These are phyloP conservation scores for Diaporthe citri DNA, from an alignment of 2,329 filamentous ascomycete genomes.

Conservation along the genomic window DNA sequence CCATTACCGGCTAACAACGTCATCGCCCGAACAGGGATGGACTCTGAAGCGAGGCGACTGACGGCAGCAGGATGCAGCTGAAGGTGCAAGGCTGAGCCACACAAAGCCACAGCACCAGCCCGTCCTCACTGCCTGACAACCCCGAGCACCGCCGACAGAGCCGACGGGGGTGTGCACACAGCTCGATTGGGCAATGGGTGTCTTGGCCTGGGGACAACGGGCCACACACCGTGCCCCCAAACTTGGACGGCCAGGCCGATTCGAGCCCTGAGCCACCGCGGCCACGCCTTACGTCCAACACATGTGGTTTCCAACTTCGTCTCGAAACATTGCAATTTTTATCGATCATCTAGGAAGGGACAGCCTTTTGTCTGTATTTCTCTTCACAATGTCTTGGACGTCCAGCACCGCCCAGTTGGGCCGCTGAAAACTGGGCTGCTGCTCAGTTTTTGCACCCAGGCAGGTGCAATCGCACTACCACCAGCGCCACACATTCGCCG, in stretches of 20 bases:
- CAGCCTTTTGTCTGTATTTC: background rate
- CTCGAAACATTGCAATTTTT: background rate
- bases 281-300: slow-evolving; percentile 22
- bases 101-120: slow-evolving; percentile 13
- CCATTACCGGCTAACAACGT: background rate
- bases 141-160: slow-evolving; percentile 7
- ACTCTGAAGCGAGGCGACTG: background rate
- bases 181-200: background rate
- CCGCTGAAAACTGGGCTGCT: background rate
- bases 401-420: background rate
- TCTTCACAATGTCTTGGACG: background rate
- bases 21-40: slow-evolving; percentile 10
- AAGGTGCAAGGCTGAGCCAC: slow-evolving; percentile 24
- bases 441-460: background rate
- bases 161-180: background rate
- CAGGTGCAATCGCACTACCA: background rate
- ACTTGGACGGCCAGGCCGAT: slow-evolving; percentile 6
- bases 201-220: background rate
- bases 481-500: slow-evolving; percentile 1
- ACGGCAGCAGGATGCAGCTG: slow-evolving; percentile 5
- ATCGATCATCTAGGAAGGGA: background rate
- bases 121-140: background rate
- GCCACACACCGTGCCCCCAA: background rate
- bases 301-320: background rate
- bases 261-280: background rate